Evolutionary conservation across 176 grass and related monocot genomes (phyloP), one percentile per base, ranked within the genome.

Genomic region (Ensete ventricosum): DNA sequence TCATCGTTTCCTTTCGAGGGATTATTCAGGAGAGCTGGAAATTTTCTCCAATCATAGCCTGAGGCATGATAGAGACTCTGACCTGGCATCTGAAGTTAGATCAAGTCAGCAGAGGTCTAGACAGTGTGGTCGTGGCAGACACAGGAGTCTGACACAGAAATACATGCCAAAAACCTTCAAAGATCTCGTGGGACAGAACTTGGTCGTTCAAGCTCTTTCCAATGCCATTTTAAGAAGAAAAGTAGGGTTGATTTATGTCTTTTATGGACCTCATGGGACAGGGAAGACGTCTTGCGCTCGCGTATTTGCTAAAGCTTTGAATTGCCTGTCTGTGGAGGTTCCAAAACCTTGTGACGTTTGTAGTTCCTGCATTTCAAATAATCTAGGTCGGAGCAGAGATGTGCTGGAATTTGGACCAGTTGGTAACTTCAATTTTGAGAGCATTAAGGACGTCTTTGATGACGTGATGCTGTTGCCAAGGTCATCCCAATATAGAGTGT

Each of bases 201-300:
- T 99, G 67, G 90, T 89, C 64, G 88, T 88, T 20, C 95, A 99
- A 76, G 95, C 95, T 24, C 80, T 99, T 53, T 88, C 88, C 52
- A 99, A 91, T 82, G 88, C 95, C 50, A 80, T 99, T 80, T 73
- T 88, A 11, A 89, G 82, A 76, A 85, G 76, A 71, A 99, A 87
- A 76, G 78, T 99, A 17, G 90, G 90, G 6, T 80, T 77, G 58
- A 78, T 99, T 51, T 94, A 99, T 82, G 86, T 91, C 73, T 99
- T 99, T 73, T 99, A 91, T 3, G 95, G 95, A 19, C 84, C 84
- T 14, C 90, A 89, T 8, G 95, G 95, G 0, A 94, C 95, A 34
- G 95, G 95, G 65, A 99, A 99, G 72, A 91, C 95, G 19, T 87
- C 95, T 3, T 99, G 95, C 19, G 95, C 95, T 26, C 82, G 88